Evolutionary conservation across 306 rosid species (phyloP).

Genomic region (Casuarina equisetifolia): DNA sequence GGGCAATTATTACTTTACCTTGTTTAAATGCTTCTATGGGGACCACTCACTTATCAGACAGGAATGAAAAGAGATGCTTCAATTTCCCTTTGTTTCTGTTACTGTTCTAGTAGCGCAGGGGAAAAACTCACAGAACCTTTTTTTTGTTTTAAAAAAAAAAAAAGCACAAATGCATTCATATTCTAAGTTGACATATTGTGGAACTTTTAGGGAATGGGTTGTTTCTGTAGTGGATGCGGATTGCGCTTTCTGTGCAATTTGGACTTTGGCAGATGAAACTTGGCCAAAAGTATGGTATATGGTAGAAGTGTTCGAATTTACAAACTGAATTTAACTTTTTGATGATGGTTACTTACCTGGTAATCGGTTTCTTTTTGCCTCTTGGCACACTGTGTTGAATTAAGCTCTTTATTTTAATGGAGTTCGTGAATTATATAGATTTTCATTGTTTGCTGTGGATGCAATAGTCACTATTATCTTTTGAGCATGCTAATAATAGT

Average conservation of each 20-base stretch:
- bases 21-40: not conserved
- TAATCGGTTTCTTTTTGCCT: not conserved
- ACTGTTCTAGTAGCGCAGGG: not conserved
- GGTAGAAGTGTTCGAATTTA: not conserved
- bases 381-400: not conserved
- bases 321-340: not conserved
- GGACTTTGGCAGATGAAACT: not conserved
- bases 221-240: not conserved
- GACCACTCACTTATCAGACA: not conserved
- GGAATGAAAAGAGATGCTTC: not conserved
- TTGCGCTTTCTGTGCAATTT: not conserved
- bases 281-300: not conserved
- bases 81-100: not conserved
- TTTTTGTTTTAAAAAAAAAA: no score
- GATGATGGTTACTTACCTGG: not conserved
- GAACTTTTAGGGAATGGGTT: not conserved
- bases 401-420: not conserved
- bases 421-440: not conserved
- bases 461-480: not conserved
- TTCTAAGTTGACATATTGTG: not conserved
- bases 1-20: not conserved
- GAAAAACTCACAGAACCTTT: not conserved
- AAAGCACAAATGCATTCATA: no score
- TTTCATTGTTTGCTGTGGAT: not conserved
- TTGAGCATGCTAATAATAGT: constrained; percentile 3